Evolutionary conservation across 1,284 basidiomycete genomes (phyloP).

Genomic region (Fomitopsis schrenkii): DNA sequence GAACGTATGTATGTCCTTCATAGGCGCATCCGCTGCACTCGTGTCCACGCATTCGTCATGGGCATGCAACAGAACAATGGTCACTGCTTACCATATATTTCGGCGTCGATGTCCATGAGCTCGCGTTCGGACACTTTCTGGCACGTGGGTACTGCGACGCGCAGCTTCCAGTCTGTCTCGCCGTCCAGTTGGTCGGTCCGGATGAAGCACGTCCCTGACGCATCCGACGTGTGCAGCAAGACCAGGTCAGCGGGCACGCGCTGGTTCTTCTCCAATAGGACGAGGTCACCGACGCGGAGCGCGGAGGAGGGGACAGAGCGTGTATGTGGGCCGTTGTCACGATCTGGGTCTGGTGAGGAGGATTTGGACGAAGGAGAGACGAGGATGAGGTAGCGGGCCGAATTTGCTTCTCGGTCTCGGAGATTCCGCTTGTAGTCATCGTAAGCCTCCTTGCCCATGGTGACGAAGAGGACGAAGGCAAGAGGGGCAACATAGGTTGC

Average conservation of each 20-base stretch:
- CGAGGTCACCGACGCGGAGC: slow-evolving; percentile 89
- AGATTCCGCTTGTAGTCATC: slow-evolving; percentile 95
- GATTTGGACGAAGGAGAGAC: slow-evolving; percentile 39
- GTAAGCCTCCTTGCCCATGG: slow-evolving; percentile 98
- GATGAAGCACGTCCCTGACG: slow-evolving; percentile 93
- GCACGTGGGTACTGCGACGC: slow-evolving; percentile 82
- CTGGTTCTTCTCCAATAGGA: slow-evolving; percentile 95
- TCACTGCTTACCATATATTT: slow-evolving; percentile 67
- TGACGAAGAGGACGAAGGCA: slow-evolving; percentile 91
- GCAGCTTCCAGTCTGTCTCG: slow-evolving; percentile 98
- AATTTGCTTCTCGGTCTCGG: slow-evolving; percentile 93
- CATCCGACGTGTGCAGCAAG: slow-evolving; percentile 83
- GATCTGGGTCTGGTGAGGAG: slow-evolving; percentile 22
- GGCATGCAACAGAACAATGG: background rate
- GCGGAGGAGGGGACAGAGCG: slow-evolving; percentile 85
- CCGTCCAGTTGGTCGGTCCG: slow-evolving; percentile 98
- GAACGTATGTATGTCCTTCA: slow-evolving; percentile 96
- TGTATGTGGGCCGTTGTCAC: slow-evolving; percentile 43
- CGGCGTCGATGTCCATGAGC: slow-evolving; percentile 73
- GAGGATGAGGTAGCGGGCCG: slow-evolving; percentile 84
- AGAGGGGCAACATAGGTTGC: slow-evolving; percentile 95
- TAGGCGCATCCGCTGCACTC: slow-evolving; percentile 80
- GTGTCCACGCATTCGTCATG: slow-evolving; percentile 6
- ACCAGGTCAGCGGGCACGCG: slow-evolving; percentile 95
- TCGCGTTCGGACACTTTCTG: slow-evolving; percentile 74